Evolutionary conservation across 768 basidiomycete species (phyloP).

Genomic region (Mycena capillaripes): DNA sequence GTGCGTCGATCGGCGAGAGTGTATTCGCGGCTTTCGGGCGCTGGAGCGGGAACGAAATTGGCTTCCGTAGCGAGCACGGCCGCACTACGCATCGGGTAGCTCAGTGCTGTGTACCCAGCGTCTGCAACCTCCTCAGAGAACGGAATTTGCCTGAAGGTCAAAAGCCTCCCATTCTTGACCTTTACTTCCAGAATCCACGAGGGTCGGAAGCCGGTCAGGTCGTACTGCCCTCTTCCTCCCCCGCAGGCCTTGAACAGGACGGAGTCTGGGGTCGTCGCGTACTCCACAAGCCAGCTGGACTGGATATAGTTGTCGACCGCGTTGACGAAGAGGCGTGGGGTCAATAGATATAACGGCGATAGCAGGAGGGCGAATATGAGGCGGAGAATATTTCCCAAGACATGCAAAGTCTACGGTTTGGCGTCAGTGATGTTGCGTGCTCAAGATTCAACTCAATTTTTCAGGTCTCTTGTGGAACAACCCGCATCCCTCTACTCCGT

Average conservation of each 20-base stretch:
- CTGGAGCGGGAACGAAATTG: neutral
- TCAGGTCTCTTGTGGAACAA: conserved; percentile 9
- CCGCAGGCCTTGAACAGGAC: neutral
- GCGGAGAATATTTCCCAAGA: conserved; percentile 6
- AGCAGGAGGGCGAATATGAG: neutral
- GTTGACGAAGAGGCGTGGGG: neutral
- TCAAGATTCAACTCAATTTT: neutral
- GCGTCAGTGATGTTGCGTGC: neutral
- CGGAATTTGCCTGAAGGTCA: neutral
- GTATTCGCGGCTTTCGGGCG: neutral
- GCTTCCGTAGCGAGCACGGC: neutral
- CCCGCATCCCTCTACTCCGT: conserved; percentile 11
- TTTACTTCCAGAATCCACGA: neutral
- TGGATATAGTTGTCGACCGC: neutral
- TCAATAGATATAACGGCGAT: neutral
- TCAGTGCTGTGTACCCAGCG: conserved; percentile 3
- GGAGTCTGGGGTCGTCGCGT: neutral
- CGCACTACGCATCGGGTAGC: conserved; percentile 3
- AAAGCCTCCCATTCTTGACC: neutral
- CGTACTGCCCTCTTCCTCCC: neutral
- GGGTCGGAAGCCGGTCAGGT: neutral
- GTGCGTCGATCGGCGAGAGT: neutral
- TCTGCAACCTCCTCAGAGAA: neutral
- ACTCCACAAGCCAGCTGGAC: neutral
- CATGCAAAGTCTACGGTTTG: neutral